These are phyloP conservation scores for Phanerochaete carnosa DNA, from an alignment of 768 basidiomycete species.

Conservation along the genomic window DNA sequence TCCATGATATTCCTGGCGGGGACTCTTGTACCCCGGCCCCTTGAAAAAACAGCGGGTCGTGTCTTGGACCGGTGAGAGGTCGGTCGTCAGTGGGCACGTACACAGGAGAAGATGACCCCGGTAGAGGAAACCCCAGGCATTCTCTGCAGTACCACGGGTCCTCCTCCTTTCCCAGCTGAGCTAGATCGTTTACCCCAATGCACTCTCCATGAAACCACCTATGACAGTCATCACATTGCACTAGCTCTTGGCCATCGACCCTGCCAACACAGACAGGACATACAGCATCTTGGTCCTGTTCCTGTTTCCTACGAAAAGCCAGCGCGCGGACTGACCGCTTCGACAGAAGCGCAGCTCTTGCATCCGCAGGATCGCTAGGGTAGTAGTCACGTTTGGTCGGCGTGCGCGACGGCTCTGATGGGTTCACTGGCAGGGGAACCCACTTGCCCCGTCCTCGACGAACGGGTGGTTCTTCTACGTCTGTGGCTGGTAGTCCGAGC, in stretches of 20 bases:
- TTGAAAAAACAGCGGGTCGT: constrained; percentile 61
- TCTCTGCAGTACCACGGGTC: constrained; percentile 75
- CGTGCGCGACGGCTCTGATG: constrained; percentile 17
- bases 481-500: constrained; percentile 28
- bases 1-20: constrained; percentile 48
- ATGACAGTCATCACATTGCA: constrained; percentile 79
- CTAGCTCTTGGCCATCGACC: constrained; percentile 72
- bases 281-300: constrained; percentile 49
- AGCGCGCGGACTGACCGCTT: constrained; percentile 67
- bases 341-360: constrained; percentile 66
- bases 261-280: constrained; percentile 61
- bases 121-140: constrained; percentile 47
- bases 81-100: constrained; percentile 66
- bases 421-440: constrained; percentile 49
- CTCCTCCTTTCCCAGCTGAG: constrained; percentile 70
- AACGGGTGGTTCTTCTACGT: constrained; percentile 24
- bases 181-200: constrained; percentile 63
- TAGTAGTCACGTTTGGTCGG: constrained; percentile 23
- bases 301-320: constrained; percentile 43
- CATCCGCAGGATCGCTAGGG: constrained; percentile 73
- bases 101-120: constrained; percentile 55
- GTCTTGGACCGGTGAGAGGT: constrained; percentile 32
- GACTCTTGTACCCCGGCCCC: constrained; percentile 48
- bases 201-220: constrained; percentile 83
- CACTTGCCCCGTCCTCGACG: constrained; percentile 56